Conservation (phyloP, 2,329 filamentous ascomycete genomes). For the Exophiala viscosa region DNA sequence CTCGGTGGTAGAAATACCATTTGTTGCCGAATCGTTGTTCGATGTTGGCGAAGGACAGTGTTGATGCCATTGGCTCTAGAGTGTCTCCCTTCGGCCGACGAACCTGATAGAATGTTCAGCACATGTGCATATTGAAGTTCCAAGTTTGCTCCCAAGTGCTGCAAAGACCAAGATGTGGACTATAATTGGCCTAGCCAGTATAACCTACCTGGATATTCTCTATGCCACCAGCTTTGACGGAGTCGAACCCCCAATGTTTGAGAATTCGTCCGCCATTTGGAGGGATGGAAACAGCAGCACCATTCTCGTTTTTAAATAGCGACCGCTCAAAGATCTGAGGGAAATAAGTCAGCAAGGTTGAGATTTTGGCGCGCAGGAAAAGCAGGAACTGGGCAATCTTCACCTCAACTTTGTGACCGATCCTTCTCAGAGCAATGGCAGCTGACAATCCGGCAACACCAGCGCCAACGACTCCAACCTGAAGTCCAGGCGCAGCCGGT, state of each 20-base stretch:
- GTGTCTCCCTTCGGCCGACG: constrained; percentile 28
- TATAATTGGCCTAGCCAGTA: too few species aligned
- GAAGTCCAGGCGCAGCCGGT: constrained; percentile 3
- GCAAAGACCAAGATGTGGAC: neutral
- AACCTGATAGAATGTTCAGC: constrained; percentile 6
- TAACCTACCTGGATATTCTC: constrained; percentile 24
- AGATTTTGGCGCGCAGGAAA: neutral
- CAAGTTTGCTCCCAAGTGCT: neutral
- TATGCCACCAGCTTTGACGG: constrained; percentile 27
- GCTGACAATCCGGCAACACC: constrained; percentile 35
- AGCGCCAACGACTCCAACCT: constrained; percentile 32
- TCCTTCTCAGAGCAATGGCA: constrained; percentile 34
- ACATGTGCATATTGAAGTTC: neutral
- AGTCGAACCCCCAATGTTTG: constrained; percentile 30
- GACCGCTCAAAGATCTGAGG: constrained; percentile 34
- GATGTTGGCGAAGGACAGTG: constrained; percentile 24
- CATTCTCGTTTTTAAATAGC: constrained; percentile 34
- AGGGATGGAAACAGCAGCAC: constrained; percentile 33
- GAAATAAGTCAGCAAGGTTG: neutral
- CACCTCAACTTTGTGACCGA: constrained; percentile 35
- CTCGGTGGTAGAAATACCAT: constrained; percentile 38
- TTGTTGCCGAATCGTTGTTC: constrained; percentile 25
- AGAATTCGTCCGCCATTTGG: constrained; percentile 34
- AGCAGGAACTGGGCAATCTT: constrained; percentile 3
- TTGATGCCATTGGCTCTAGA: constrained; percentile 28